Conservation (phyloP, 116 monocot species). For the Papilionanthe hybrid region DNA sequence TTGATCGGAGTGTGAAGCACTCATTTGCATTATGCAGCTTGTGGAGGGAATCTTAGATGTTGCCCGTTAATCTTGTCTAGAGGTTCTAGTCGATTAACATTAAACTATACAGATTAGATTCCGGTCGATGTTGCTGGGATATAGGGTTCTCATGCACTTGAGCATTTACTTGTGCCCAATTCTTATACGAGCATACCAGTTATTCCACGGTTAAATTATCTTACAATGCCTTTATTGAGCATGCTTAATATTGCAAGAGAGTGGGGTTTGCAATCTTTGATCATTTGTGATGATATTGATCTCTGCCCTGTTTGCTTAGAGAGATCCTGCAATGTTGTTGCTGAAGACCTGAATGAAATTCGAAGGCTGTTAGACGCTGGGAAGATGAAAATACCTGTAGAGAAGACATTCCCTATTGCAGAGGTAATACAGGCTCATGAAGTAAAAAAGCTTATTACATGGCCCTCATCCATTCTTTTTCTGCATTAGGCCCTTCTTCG, state of each 20-base stretch:
- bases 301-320: no score
- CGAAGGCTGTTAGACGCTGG: no score
- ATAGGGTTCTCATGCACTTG: slow-evolving; percentile 70
- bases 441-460: no score
- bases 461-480: no score
- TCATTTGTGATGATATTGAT: no score
- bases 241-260: slow-evolving; percentile 95
- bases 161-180: slow-evolving; percentile 62
- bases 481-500: no score
- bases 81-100: slow-evolving; percentile 81
- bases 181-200: slow-evolving; percentile 45
- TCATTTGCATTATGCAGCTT: slow-evolving; percentile 97
- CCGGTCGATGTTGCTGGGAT: slow-evolving; percentile 85
- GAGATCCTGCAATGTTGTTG: no score
- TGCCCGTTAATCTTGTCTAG: slow-evolving; percentile 85
- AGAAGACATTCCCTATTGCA: no score
- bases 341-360: no score
- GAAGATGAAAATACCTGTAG: no score
- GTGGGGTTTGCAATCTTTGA: no score
- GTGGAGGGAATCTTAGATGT: slow-evolving; percentile 86
- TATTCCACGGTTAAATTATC: slow-evolving; percentile 66
- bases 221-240: slow-evolving; percentile 86
- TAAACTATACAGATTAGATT: slow-evolving; percentile 98
- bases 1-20: slow-evolving; percentile 92
- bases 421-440: no score